Conservation (phyloP, 1,284 basidiomycete species). For the Amylostereum areolatum region DNA sequence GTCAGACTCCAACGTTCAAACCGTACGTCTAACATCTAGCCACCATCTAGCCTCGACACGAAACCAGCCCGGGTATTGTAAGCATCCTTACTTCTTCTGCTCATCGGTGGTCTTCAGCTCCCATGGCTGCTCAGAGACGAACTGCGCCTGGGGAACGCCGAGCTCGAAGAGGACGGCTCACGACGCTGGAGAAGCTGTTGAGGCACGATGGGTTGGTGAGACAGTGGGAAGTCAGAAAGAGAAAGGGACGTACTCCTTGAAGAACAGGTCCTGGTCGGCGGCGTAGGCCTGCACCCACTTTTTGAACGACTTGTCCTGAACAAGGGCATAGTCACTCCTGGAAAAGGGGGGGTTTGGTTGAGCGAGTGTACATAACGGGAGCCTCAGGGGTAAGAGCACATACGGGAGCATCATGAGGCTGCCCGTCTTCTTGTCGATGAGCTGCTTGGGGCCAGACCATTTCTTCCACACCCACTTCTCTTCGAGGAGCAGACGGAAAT, state of each 20-base stretch:
- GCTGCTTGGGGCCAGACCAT: conserved; percentile 92
- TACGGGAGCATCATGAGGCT: conserved; percentile 94
- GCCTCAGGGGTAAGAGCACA: conserved; percentile 22
- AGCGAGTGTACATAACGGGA: too few relatives aligned
- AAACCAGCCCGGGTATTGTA: too few relatives aligned
- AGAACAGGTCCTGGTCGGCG: conserved; percentile 77
- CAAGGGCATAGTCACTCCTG: conserved; percentile 79
- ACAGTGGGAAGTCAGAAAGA: conserved; percentile 6
- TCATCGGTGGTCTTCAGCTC: conserved; percentile 61
- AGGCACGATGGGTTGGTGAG: not conserved
- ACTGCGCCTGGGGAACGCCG: conserved; percentile 80
- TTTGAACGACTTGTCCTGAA: conserved; percentile 86
- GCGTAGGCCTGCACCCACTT: conserved; percentile 83
- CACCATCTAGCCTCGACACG: too few relatives aligned
- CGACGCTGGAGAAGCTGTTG: conserved; percentile 71
- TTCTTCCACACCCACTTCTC: conserved; percentile 89
- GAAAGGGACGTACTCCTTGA: conserved; percentile 69
- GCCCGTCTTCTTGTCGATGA: conserved; percentile 86
- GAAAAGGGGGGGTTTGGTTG: not conserved
- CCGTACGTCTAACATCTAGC: too few relatives aligned
- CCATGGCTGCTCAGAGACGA: conserved; percentile 66
- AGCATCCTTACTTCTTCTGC: conserved; percentile 27
- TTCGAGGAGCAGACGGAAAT: conserved; percentile 81
- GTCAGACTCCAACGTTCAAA: too few relatives aligned
- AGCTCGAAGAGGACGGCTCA: conserved; percentile 81